Percentiles rank a stretch among this genome's conserved stretches.
These are phyloP conservation scores for Helianthus annuus DNA, from an alignment of 129 eudicot species.

Conservation along the genomic window DNA sequence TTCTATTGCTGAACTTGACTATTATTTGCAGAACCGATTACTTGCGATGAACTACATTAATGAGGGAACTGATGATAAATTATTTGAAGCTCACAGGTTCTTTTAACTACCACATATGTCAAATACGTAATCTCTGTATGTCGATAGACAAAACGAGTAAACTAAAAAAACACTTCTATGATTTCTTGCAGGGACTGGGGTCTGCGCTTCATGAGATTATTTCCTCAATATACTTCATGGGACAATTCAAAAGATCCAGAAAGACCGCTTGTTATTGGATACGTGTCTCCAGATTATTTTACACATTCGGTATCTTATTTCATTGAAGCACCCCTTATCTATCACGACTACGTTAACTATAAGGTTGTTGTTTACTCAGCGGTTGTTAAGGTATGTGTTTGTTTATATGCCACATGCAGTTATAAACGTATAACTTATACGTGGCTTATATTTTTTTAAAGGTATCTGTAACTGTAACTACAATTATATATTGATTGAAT, in stretches of 20 bases:
- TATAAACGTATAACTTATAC: neutral
- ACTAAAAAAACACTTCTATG: neutral
- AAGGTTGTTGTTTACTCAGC: conserved; percentile 94
- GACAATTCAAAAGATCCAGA: conserved; percentile 90
- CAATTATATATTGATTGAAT: conserved; percentile 7
- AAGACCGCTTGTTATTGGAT: conserved; percentile 86
- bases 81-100: conserved; percentile 93
- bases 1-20: conserved; percentile 19
- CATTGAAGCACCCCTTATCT: conserved; percentile 84
- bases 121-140: neutral
- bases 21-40: conserved; percentile 76
- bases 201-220: conserved; percentile 75
- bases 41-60: conserved; percentile 97
- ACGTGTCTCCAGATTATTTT: conserved; percentile 96
- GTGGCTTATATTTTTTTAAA: neutral
- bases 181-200: conserved; percentile 87
- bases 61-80: conserved; percentile 82
- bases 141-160: neutral
- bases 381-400: conserved; percentile 78
- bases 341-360: conserved; percentile 72
- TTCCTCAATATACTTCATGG: conserved; percentile 80
- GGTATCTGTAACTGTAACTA: neutral
- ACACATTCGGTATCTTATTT: conserved; percentile 97
- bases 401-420: neutral
- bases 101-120: conserved; percentile 18